Evolutionary conservation across 768 basidiomycete genomes (phyloP).

Genomic region (Podaxis sp.): DNA sequence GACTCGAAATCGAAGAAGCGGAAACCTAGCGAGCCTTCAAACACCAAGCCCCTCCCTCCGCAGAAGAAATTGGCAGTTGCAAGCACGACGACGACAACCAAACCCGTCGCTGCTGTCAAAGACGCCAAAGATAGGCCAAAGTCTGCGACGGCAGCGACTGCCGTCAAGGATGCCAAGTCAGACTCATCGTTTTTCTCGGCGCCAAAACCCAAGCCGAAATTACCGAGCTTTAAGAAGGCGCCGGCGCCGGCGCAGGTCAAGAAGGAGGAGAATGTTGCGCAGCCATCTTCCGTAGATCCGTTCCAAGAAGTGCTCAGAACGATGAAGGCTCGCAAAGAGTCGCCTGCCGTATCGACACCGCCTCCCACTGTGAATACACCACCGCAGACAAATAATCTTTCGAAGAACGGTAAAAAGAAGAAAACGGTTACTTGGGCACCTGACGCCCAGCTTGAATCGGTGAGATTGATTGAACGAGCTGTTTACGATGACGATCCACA

Average conservation of each 20-base stretch:
- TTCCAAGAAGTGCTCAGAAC: constrained; percentile 82
- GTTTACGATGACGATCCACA: constrained; percentile 87
- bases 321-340: constrained; percentile 65
- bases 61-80: constrained; percentile 67
- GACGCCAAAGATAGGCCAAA: constrained; percentile 44
- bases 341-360: constrained; percentile 62
- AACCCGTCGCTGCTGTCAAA: constrained; percentile 47
- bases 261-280: constrained; percentile 69
- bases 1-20: constrained; percentile 73
- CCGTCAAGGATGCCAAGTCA: constrained; percentile 76
- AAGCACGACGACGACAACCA: constrained; percentile 40
- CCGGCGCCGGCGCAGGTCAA: constrained; percentile 34
- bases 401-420: constrained; percentile 58
- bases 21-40: constrained; percentile 55
- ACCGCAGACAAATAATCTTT: constrained; percentile 31
- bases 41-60: constrained; percentile 52
- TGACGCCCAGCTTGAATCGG: constrained; percentile 68
- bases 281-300: constrained; percentile 76
- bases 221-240: constrained; percentile 87
- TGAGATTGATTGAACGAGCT: constrained; percentile 82
- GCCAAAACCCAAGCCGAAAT: constrained; percentile 79
- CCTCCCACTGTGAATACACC: constrained; percentile 39
- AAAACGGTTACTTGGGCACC: constrained; percentile 81
- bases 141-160: constrained; percentile 24
- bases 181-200: constrained; percentile 90